Evolutionary conservation across 305 asterid species (phyloP), one percentile per base, ranked within the genome.

Genomic region (Fraxinus nigra): DNA sequence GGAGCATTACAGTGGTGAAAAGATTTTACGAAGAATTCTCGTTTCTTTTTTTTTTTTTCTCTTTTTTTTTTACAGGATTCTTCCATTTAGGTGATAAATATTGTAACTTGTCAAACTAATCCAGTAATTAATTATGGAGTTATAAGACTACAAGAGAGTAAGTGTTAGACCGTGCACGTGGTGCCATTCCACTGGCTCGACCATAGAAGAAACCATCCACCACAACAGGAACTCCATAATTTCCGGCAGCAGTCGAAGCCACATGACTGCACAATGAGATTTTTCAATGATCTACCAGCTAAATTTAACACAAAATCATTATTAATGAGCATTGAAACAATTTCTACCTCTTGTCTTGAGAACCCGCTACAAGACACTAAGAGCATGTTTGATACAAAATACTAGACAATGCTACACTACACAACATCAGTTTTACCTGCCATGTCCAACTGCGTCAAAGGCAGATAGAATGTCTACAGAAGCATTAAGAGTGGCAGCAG

Each of bases 101-200:
- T 16, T 54, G 20, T 54, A 14, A n/a, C 18, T 54, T 24, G 63
- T n/a, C 63, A 54, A n/a, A 43, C 18, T 54, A 54, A 18, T 56
- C 8, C 67, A n/a, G 3, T 20, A 37, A 28, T 34, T 37, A 74
- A 35, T 16, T 28, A 9, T 48, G 18, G 11, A 37, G 35, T 75
- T 75, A 32, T 16, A 34, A 75, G 35, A 26, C 32, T 28, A 34
- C 0, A 67, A 67, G 74, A 67, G 51, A 14, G 37, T 28, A 56
- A 43, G 11, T 4, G 5, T 37, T 22, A 48, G 8, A 95, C 99
- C 99, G 90, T 37, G 99, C 98, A 13, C 90, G 96, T 13, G 98
- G 99, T 20, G 99, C 98, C 98, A 94, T 94, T 79, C 99, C 98
- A 84, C 92, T 90, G 79, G 98, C 97, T 88, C 92, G 91, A 37